These are phyloP conservation scores for Monosporascus sp. DNA, from an alignment of 2,329 filamentous ascomycete species.

Conservation along the genomic window DNA sequence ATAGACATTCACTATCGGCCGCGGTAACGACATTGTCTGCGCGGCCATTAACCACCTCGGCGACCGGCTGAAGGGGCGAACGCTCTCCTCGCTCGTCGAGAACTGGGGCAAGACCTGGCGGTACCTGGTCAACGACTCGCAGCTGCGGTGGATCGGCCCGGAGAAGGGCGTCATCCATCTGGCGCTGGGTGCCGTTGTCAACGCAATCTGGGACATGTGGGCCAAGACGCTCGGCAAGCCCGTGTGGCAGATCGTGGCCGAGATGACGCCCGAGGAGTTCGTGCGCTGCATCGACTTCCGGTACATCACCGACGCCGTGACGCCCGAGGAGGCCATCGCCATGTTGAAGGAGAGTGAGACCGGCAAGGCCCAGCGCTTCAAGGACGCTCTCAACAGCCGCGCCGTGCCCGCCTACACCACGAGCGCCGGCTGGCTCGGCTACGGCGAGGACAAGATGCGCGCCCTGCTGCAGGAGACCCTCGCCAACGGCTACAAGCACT, in stretches of 20 bases:
- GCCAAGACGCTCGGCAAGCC: conserved; percentile 81
- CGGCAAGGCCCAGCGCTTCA: conserved; percentile 65
- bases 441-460: conserved; percentile 83
- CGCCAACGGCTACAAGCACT: conserved; percentile 71
- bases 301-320: conserved; percentile 91
- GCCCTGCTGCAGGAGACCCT: conserved; percentile 68
- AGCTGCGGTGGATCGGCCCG: conserved; percentile 88
- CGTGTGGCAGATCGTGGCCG: conserved; percentile 83
- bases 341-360: conserved; percentile 61
- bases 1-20: conserved; percentile 75
- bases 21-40: conserved; percentile 90
- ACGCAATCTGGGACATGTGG: conserved; percentile 95
- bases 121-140: conserved; percentile 83
- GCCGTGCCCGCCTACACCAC: conserved; percentile 91
- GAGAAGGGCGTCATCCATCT: conserved; percentile 95
- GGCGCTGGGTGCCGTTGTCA: conserved; percentile 81
- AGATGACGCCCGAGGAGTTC: conserved; percentile 84
- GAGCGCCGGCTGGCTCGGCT: conserved; percentile 86
- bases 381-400: conserved; percentile 65
- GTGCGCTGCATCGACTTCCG: conserved; percentile 88
- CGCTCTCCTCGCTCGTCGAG: conserved; percentile 68
- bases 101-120: conserved; percentile 89
- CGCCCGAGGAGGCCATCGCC: conserved; percentile 72
- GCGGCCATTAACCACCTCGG: conserved; percentile 74
- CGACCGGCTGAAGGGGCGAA: conserved; percentile 68